Evolutionary conservation across 73 alveolate species (phyloP).

Genomic region (Paramecium primaurelia): DNA sequence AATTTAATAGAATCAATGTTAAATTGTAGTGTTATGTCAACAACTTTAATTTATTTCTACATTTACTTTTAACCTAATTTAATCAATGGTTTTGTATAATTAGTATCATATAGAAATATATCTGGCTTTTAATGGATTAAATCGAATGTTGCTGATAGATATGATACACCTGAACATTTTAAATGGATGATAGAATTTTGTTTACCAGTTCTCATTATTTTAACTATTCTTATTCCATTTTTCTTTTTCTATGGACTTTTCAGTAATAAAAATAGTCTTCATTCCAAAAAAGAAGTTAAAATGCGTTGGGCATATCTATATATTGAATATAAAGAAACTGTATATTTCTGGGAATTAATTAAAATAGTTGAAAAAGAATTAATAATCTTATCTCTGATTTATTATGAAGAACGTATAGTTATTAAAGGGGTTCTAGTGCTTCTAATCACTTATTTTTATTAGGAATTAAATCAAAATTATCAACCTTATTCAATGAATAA

Average conservation of each 20-base stretch:
- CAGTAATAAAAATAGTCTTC: neutral
- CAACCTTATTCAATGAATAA: neutral
- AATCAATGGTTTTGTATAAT: neutral
- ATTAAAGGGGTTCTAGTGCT: neutral
- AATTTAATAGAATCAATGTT: neutral
- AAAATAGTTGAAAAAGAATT: neutral
- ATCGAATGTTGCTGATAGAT: neutral
- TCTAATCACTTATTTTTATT: neutral
- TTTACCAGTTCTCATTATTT: neutral
- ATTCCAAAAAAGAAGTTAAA: neutral
- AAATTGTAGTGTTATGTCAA: neutral
- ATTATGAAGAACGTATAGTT: neutral
- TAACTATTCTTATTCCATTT: neutral
- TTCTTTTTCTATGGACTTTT: neutral
- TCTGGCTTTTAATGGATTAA: neutral
- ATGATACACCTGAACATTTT: neutral
- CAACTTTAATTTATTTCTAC: neutral
- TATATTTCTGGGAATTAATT: conserved; percentile 13
- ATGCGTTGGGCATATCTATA: neutral
- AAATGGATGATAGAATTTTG: neutral
- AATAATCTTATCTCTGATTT: neutral
- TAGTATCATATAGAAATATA: neutral
- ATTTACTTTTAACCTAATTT: neutral
- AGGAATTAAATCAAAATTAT: neutral
- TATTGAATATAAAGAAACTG: neutral